A percentile compares a stretch with the other conserved stretches of the same genome.
These are phyloP conservation scores for Geosmithia flava DNA, from an alignment of 2,329 filamentous ascomycete genomes.

Conservation along the genomic window DNA sequence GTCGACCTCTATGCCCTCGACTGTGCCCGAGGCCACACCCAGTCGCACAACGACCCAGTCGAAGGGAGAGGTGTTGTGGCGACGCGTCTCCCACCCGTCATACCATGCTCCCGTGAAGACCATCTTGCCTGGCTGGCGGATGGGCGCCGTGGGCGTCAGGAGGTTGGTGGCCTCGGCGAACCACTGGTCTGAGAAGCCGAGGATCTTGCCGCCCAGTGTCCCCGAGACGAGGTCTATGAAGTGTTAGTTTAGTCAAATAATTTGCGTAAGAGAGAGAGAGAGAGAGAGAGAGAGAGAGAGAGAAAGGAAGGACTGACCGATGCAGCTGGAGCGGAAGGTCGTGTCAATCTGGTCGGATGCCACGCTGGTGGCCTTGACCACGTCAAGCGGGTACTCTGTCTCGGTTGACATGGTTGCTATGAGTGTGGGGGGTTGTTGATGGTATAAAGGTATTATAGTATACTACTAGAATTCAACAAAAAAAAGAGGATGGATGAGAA, in stretches of 20 bases:
- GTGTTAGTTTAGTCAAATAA: no score
- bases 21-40: constrained; percentile 57
- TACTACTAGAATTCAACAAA: no score
- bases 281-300: not conserved
- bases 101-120: constrained; percentile 60
- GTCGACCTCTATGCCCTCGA: constrained; percentile 67
- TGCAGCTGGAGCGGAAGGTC: constrained; percentile 48
- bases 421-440: not conserved
- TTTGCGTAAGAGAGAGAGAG: no score
- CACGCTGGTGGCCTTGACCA: constrained; percentile 35
- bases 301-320: constrained; percentile 32
- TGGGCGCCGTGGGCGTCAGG: constrained; percentile 49
- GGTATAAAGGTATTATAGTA: no score
- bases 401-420: constrained; percentile 28
- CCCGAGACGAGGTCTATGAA: constrained; percentile 46
- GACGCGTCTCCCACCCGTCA: constrained; percentile 57
- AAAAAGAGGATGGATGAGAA: no score
- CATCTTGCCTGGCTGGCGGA: constrained; percentile 54
- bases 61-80: constrained; percentile 51
- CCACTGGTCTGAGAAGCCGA: constrained; percentile 57
- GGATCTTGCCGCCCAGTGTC: constrained; percentile 48
- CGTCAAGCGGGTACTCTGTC: constrained; percentile 42
- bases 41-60: constrained; percentile 57
- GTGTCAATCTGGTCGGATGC: constrained; percentile 43
- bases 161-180: constrained; percentile 55